Evolutionary conservation across 2,329 filamentous ascomycete genomes (phyloP).

Genomic region (Fonsecaea pedrosoi): DNA sequence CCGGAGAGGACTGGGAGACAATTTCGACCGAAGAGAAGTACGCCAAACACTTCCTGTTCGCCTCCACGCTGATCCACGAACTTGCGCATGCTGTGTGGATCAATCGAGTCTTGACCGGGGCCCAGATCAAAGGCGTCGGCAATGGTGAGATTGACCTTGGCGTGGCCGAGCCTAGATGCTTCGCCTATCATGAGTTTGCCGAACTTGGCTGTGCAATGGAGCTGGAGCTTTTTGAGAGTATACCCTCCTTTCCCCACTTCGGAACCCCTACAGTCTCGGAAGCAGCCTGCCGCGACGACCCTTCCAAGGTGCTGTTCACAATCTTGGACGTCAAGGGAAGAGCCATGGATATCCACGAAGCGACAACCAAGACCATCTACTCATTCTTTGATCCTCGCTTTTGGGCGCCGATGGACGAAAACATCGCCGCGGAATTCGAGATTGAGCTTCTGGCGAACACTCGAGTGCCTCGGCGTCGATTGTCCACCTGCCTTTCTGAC

Average conservation of each 20-base stretch:
- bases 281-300: background rate
- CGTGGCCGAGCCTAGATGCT: slow-evolving; percentile 3
- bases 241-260: slow-evolving; percentile 2
- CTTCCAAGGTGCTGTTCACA: background rate
- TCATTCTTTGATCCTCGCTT: slow-evolving; percentile 14
- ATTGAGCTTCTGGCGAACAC: slow-evolving; percentile 4
- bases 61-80: slow-evolving; percentile 19
- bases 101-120: slow-evolving; percentile 7
- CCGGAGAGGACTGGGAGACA: slow-evolving; percentile 15
- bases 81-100: slow-evolving; percentile 25
- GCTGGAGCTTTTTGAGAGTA: slow-evolving; percentile 15
- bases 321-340: slow-evolving; percentile 7
- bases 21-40: slow-evolving; percentile 13
- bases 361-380: slow-evolving; percentile 14
- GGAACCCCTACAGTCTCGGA: slow-evolving; percentile 8
- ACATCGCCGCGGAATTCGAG: background rate
- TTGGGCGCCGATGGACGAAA: background rate
- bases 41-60: slow-evolving; percentile 14
- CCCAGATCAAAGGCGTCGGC: background rate
- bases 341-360: background rate
- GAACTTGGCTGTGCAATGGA: slow-evolving; percentile 22
- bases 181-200: background rate
- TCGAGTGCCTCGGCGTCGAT: background rate
- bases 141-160: background rate
- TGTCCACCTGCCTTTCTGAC: slow-evolving; percentile 16